These are phyloP conservation scores for Gymnopus androsaceus DNA, from an alignment of 1,284 basidiomycete genomes.

Conservation along the genomic window DNA sequence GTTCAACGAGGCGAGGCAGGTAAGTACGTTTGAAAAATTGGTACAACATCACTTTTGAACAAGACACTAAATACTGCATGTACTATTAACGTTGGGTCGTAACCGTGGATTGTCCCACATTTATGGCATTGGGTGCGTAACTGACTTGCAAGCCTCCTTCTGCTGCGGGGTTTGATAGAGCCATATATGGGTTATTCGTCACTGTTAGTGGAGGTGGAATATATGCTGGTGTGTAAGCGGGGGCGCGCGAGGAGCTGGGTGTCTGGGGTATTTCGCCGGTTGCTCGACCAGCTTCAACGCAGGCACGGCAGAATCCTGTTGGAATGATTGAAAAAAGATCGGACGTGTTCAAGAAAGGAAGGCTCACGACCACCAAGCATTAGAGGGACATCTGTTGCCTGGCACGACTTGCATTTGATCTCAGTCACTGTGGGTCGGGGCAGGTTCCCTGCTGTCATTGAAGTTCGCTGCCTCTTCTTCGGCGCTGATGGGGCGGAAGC, in stretches of 20 bases:
- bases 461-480: slow-evolving; percentile 25
- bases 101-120: too few relatives aligned
- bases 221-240: slow-evolving; percentile 2
- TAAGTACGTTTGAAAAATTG: too few relatives aligned
- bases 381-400: slow-evolving; percentile 67
- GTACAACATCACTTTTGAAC: too few relatives aligned
- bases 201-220: not conserved
- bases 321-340: not conserved
- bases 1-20: too few relatives aligned
- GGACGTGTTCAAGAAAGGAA: not conserved
- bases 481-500: not conserved
- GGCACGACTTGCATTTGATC: slow-evolving; percentile 62
- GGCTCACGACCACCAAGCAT: slow-evolving; percentile 69
- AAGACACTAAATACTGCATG: too few relatives aligned
- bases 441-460: slow-evolving; percentile 36
- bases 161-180: not conserved
- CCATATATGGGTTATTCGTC: not conserved
- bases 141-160: too few relatives aligned
- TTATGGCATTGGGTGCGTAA: not conserved
- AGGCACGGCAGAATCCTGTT: slow-evolving; percentile 61
- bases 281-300: slow-evolving; percentile 50
- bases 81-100: too few relatives aligned
- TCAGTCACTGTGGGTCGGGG: slow-evolving; percentile 30
- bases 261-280: slow-evolving; percentile 21
- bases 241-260: slow-evolving; percentile 2